Conservation (phyloP, 2,329 filamentous ascomycete genomes). For the Amauroascus verrucosus region DNA sequence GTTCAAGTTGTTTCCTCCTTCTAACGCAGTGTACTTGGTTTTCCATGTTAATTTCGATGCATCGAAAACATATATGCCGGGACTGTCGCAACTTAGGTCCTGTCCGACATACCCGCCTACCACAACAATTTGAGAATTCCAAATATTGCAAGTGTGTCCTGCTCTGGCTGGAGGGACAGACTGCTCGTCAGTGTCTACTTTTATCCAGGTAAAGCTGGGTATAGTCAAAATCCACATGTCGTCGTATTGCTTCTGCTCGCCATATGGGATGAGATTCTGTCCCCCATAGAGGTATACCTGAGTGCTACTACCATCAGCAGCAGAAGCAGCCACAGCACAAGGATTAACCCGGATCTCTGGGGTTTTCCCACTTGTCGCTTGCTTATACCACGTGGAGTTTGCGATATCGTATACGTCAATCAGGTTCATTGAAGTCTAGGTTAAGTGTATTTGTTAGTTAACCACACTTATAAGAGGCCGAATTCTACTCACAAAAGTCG, state of each 20-base stretch:
- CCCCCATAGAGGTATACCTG: conserved; percentile 72
- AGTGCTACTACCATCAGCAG: conserved; percentile 62
- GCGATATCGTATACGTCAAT: conserved; percentile 76
- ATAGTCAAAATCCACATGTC: conserved; percentile 73
- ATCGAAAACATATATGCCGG: conserved; percentile 68
- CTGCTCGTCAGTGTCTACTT: conserved; percentile 46
- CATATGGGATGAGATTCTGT: conserved; percentile 58
- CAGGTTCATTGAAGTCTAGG: conserved; percentile 55
- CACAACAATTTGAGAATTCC: conserved; percentile 70
- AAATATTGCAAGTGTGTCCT: conserved; percentile 67
- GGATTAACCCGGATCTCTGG: conserved; percentile 53
- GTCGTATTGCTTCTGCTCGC: conserved; percentile 50
- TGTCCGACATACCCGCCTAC: conserved; percentile 60
- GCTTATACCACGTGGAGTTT: conserved; percentile 60
- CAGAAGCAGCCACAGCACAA: conserved; percentile 64
- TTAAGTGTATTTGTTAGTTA: background rate
- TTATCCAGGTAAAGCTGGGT: conserved; percentile 70
- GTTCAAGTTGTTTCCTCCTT: conserved; percentile 42
- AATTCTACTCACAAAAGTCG: conserved; percentile 48
- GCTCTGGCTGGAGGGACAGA: conserved; percentile 48
- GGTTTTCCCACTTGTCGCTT: conserved; percentile 51
- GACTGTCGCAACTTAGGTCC: conserved; percentile 53
- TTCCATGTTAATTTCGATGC: conserved; percentile 60
- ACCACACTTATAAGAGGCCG: background rate
- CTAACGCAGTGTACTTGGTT: conserved; percentile 55